A percentile compares a stretch with the other conserved stretches of the same genome.
Evolutionary conservation across 192 early-diverging fungal genomes (phyloP).

Genomic region (Lobosporangium transversale): DNA sequence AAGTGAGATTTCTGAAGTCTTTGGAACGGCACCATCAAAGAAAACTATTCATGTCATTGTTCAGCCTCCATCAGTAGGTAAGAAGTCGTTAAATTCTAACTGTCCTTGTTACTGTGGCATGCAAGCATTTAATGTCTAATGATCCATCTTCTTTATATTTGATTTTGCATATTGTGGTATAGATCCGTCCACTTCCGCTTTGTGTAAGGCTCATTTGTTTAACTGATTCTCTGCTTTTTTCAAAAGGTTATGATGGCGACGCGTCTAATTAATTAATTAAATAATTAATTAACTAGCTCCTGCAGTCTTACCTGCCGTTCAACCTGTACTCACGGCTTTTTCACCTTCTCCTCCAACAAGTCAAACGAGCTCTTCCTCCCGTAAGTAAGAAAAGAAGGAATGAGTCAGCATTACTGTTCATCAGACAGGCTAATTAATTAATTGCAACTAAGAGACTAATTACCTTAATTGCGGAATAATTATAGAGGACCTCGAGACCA

Average conservation of each 20-base stretch:
- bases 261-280: background rate
- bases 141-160: background rate
- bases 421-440: background rate
- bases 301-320: background rate
- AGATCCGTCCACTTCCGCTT: background rate
- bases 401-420: background rate
- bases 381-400: background rate
- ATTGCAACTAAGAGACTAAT: too few species aligned
- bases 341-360: constrained; percentile 1
- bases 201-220: too few species aligned
- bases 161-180: background rate
- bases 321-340: background rate
- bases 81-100: background rate
- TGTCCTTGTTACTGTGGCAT: too few species aligned
- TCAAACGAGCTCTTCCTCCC: background rate
- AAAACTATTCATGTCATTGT: background rate
- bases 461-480: too few species aligned
- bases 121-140: background rate
- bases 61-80: background rate
- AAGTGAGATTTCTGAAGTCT: background rate
- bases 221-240: too few species aligned
- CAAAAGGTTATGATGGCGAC: background rate
- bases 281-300: background rate
- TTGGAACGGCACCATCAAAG: background rate
- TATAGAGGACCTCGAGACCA: background rate